phyloP scores from a whole-genome alignment of 306 rosid species.

The Prunus dulcis region DNA sequence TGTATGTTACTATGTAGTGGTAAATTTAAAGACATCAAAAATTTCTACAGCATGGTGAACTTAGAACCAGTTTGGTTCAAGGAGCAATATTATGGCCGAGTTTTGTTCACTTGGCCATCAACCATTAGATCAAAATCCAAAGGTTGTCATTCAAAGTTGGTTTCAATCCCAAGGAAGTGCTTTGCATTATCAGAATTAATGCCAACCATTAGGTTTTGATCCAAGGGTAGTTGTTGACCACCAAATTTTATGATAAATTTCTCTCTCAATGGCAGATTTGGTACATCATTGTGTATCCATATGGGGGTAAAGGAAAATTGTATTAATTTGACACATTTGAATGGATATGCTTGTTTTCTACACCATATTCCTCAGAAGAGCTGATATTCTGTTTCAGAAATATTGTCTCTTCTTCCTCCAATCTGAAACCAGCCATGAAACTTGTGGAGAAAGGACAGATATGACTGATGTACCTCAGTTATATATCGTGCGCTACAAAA shows the following conservation, averaged over 20 bases:
- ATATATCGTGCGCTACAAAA: conserved; percentile 69
- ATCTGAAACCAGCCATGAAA: conserved; percentile 56
- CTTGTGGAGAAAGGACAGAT: conserved; percentile 78
- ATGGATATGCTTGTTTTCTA: neutral
- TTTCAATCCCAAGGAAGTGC: neutral
- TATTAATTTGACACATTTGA: neutral
- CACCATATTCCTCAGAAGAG: neutral
- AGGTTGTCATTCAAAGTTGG: neutral
- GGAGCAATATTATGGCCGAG: neutral
- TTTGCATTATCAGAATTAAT: neutral
- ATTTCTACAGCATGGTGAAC: neutral
- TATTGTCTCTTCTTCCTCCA: conserved; percentile 81
- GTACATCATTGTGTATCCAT: neutral
- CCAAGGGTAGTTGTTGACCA: neutral
- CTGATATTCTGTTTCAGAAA: conserved; percentile 22
- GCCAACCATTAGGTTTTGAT: neutral
- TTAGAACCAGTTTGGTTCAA: neutral
- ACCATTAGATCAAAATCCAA: neutral
- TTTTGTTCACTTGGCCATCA: neutral
- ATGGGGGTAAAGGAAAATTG: neutral
- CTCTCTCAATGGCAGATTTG: no score
- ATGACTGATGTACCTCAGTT: conserved; percentile 58
- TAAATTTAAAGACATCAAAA: neutral
- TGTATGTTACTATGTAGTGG: neutral
- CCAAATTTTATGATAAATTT: neutral